Evolutionary conservation across 2,329 filamentous ascomycete genomes (phyloP), one percentile per base, ranked within the genome.

Genomic region (Colletotrichum theobromicola): DNA sequence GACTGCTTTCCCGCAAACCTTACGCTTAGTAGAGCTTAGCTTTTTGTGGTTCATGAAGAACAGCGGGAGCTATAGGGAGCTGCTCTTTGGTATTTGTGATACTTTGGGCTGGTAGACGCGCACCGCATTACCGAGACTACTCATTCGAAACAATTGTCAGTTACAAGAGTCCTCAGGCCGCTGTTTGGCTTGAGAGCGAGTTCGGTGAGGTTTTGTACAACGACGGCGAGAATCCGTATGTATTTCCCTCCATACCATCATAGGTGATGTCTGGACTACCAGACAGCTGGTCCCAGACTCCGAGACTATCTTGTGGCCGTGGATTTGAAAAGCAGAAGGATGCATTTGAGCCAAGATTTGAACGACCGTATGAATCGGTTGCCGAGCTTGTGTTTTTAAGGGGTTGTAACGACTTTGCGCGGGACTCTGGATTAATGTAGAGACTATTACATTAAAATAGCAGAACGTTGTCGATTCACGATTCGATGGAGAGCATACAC

Each of bases 11-110:
- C 82, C 81, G 5, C 9, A 26, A 0, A 80, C 80, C 1, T 26
- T 84, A 1, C 76, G 78, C 12, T 81, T 80, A 2, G 72, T 85
- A 1, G 79, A 85, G 32, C 75, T 86, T 7, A 84, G 82, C 58
- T 81, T 80, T 15, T 74, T 85, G 1, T 12, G 10, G 4, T 84
- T 84, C 28, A 2, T 80, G 16, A 70, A 76, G 9, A 5, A 28
- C 18, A 50, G 34, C 10, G 70, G 70, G 30, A n/a, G 55, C 4
- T 74, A 70, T 24, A 21, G 75, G 46, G 61, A 75, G 12, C 61
- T 82, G 6, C 74, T 82, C 12, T 32, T 71, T 42, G 74, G 69
- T 4, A 78, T 80, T 9, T 77, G 78, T 5, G 67, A 78, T 55
- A 71, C 64, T 16, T 72, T 80, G 15, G 72, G 66, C 10, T 76